Base-by-base conservation (phyloP, 306 rosid species). In the Sindora glabra region DNA sequence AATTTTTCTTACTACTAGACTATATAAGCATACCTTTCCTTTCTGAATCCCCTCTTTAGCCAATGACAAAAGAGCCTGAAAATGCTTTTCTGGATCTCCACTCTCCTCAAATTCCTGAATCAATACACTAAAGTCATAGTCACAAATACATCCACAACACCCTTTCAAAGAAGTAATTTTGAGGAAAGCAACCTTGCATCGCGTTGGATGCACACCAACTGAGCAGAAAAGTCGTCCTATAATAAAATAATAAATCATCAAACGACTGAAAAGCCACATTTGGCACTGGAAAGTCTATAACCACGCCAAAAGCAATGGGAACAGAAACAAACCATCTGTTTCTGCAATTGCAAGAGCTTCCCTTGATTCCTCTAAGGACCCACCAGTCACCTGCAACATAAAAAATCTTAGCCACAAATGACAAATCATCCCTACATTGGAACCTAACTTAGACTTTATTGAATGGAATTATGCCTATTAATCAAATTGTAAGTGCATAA, bases 131-230 rank as follows among this genome's bases (percentile, higher is more conserved):
- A n/a, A 69, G n/a, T 19, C 62, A 73, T 44, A 57, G 48, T 65
- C 29, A 62, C 55, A 81, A 70, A 47, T 69, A 59, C 55, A 60
- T 49, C 37, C 40, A 66, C 32, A 65, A 45, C 39, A 58, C 45
- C 22, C 3, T 44, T 50, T 17, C 8, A 40, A 62, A 58, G 26
- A 26, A 32, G 46, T 33, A 52, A 54, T 42, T 71, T 30, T 42
- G 55, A 61, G 27, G 50, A 62, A 22, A 57, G 11, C 66, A 74
- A 92, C 98, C 96, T 85, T 86, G 95, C 98, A 92, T 58, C 98
- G 80, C 14, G 98, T 92, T 34, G 95, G 98, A 70, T 92, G 98
- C 83, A 91, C 96, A 56, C 98, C 98, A 44, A 91, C 90, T 3
- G 98, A 88, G 70, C 95, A 88, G 79, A 83, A 92, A 47, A 92